A percentile compares a stretch with the other conserved stretches of the same genome.
These are phyloP conservation scores for Fusarium sp. DNA, from an alignment of 2,329 filamentous ascomycete genomes.

Conservation along the genomic window DNA sequence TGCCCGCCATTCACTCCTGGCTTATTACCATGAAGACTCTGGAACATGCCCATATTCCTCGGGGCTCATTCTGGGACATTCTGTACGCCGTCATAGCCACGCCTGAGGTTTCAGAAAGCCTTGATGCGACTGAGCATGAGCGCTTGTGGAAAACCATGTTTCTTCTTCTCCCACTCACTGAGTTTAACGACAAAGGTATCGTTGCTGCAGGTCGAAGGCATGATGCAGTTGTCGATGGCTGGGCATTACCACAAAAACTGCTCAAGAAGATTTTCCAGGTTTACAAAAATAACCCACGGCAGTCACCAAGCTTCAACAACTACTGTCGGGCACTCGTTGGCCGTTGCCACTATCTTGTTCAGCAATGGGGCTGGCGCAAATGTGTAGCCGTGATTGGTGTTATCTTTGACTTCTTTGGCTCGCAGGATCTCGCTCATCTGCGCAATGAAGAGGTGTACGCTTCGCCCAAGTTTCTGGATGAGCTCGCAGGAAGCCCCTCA, in stretches of 20 bases:
- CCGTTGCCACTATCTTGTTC: constrained; percentile 70
- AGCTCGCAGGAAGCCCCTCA: constrained; percentile 58
- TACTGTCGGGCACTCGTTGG: constrained; percentile 69
- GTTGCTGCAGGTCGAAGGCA: constrained; percentile 50
- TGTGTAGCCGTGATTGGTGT: constrained; percentile 66
- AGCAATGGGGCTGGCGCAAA: constrained; percentile 73
- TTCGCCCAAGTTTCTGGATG: constrained; percentile 70
- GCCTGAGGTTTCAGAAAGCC: constrained; percentile 47
- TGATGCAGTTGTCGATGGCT: constrained; percentile 60
- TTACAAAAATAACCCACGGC: constrained; percentile 64
- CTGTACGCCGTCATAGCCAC: constrained; percentile 55
- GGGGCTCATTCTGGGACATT: constrained; percentile 70
- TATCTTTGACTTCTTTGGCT: constrained; percentile 75
- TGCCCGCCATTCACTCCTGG: constrained; percentile 64
- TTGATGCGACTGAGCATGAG: constrained; percentile 62
- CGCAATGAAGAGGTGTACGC: constrained; percentile 71
- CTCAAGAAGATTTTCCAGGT: constrained; percentile 66
- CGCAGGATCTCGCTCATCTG: constrained; percentile 68
- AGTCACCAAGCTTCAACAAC: constrained; percentile 70
- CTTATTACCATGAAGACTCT: constrained; percentile 65
- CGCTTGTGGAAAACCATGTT: constrained; percentile 68
- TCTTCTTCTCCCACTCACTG: constrained; percentile 67
- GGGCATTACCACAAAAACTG: constrained; percentile 67
- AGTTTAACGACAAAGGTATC: constrained; percentile 66
- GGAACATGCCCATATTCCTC: constrained; percentile 59